Evolutionary conservation across 352 stramenopile species (phyloP).

Genomic region (Phytophthora constricta): DNA sequence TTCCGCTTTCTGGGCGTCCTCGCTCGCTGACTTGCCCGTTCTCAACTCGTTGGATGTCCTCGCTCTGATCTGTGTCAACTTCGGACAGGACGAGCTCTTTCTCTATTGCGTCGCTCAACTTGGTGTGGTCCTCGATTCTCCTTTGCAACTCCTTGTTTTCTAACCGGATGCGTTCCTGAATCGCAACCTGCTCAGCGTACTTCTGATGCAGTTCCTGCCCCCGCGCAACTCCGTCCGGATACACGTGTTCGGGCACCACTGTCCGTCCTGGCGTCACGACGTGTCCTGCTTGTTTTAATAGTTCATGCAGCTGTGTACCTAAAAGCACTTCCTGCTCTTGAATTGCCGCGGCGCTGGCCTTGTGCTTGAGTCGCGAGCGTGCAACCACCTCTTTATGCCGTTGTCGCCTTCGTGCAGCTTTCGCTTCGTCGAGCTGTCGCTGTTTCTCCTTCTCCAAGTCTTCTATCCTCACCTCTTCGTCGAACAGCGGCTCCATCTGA

Average conservation of each 20-base stretch:
- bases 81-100: conserved; percentile 34
- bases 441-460: conserved; percentile 24
- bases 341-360: conserved; percentile 31
- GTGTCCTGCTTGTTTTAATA: conserved; percentile 35
- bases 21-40: not conserved
- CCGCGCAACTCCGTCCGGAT: not conserved
- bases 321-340: conserved; percentile 36
- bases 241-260: conserved; percentile 4
- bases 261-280: conserved; percentile 10
- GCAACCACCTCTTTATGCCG: conserved; percentile 48
- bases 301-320: conserved; percentile 29
- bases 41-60: conserved; percentile 12
- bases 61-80: too few relatives aligned
- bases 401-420: conserved; percentile 35
- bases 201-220: conserved; percentile 25
- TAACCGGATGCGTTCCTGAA: conserved; percentile 39
- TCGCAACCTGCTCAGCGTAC: conserved; percentile 37
- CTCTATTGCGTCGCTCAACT: conserved; percentile 29
- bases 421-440: conserved; percentile 27
- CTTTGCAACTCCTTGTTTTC: conserved; percentile 48
- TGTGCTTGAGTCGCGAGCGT: conserved; percentile 38
- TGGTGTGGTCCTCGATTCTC: conserved; percentile 42
- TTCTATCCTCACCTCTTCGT: conserved; percentile 31
- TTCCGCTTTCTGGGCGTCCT: conserved; percentile 6
- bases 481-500: conserved; percentile 31